These are phyloP conservation scores for Borovskyia barvae DNA, from an alignment of 208 protist species.

Conservation along the genomic window DNA sequence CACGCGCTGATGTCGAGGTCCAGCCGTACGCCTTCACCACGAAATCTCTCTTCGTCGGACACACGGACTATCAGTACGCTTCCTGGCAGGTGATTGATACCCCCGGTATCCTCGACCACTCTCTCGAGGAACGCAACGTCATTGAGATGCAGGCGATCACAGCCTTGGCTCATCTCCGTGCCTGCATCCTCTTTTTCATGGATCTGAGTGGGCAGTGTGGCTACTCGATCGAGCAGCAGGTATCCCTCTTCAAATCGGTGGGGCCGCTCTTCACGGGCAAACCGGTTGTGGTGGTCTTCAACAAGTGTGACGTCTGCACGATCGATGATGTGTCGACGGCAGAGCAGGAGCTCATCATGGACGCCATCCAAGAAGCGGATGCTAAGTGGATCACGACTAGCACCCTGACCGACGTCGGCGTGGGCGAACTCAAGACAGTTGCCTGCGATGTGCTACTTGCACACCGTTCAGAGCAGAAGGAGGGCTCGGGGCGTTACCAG, in stretches of 20 bases:
- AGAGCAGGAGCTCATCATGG: slow-evolving; percentile 87
- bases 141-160: slow-evolving; percentile 99
- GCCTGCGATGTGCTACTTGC: slow-evolving; percentile 96
- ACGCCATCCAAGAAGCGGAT: slow-evolving; percentile 74
- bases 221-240: slow-evolving; percentile 97
- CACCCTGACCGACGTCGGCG: slow-evolving; percentile 95
- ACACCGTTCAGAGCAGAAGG: slow-evolving; percentile 94
- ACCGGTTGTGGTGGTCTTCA: slow-evolving; percentile 98
- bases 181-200: slow-evolving; percentile 99
- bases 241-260: slow-evolving; percentile 98
- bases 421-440: slow-evolving; percentile 88
- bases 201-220: slow-evolving; percentile 99
- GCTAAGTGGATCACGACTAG: slow-evolving; percentile 93
- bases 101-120: slow-evolving; percentile 99
- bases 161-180: slow-evolving; percentile 97
- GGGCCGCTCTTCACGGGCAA: slow-evolving; percentile 99
- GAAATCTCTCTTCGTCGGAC: slow-evolving; percentile 99
- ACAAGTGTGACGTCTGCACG: slow-evolving; percentile 98
- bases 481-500: slow-evolving; percentile 89
- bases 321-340: slow-evolving; percentile 85
- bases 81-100: slow-evolving; percentile 99
- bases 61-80: slow-evolving; percentile 99
- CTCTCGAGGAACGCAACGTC: slow-evolving; percentile 99
- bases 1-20: slow-evolving; percentile 99
- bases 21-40: slow-evolving; percentile 99